A percentile compares a stretch with the other conserved stretches of the same genome.
phyloP scores from a whole-genome alignment of 2,329 filamentous ascomycete genomes.

The Kalmusia sp. region DNA sequence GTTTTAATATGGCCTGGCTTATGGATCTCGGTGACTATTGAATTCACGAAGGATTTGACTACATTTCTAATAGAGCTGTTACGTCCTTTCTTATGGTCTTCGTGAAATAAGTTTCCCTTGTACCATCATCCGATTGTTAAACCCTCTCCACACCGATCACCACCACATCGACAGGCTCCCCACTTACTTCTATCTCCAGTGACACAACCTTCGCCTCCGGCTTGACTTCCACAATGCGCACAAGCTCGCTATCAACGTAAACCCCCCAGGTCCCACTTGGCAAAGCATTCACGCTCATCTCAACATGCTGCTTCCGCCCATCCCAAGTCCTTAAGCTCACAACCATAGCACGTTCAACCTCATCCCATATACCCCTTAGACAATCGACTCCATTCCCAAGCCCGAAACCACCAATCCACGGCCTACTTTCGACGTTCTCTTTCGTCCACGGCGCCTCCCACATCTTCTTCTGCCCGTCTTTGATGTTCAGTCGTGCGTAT shows the following conservation, averaged over 20 bases:
- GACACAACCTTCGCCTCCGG: not conserved
- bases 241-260: not conserved
- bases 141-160: not conserved
- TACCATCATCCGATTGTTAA: not conserved
- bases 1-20: no score
- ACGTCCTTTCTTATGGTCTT: no score
- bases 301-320: not conserved
- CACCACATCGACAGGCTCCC: slow-evolving; percentile 2
- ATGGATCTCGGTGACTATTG: no score
- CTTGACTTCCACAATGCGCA: not conserved
- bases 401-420: slow-evolving; percentile 32
- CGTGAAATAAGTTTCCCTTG: no score
- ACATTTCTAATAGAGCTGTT: no score
- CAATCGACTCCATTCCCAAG: slow-evolving; percentile 30
- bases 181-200: not conserved
- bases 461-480: slow-evolving; percentile 46
- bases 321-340: slow-evolving; percentile 27
- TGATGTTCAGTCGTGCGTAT: slow-evolving; percentile 47
- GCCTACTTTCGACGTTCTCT: slow-evolving; percentile 34
- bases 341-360: slow-evolving; percentile 13
- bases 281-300: not conserved
- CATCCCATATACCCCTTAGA: slow-evolving; percentile 28
- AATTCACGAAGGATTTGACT: no score
- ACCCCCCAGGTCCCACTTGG: not conserved
- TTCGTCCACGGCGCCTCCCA: slow-evolving; percentile 42